These are phyloP conservation scores for Suillus brevipes DNA, from an alignment of 768 basidiomycete species.

Conservation along the genomic window DNA sequence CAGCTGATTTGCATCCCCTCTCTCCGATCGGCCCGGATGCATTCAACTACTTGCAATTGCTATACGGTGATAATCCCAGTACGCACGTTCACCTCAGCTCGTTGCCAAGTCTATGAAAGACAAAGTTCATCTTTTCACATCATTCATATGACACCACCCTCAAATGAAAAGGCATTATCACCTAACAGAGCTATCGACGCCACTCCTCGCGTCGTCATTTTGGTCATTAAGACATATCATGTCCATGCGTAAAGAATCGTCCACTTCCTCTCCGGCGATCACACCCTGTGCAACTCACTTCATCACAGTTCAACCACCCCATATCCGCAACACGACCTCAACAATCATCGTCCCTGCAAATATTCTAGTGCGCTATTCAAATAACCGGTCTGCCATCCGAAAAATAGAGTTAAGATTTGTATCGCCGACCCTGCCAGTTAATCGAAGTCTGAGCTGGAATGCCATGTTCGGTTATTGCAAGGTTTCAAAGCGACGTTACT, in stretches of 20 bases:
- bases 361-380: background rate
- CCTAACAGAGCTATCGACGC: conserved; percentile 2
- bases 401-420: conserved; percentile 8
- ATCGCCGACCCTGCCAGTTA: background rate
- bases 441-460: conserved; percentile 1
- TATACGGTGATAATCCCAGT: conserved; percentile 4
- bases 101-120: background rate
- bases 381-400: conserved; percentile 2
- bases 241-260: conserved; percentile 6
- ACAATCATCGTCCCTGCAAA: background rate
- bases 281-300: background rate
- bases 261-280: background rate
- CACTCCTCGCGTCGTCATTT: conserved; percentile 9
- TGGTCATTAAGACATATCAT: conserved; percentile 7
- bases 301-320: conserved; percentile 4
- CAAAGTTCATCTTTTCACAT: conserved; percentile 4
- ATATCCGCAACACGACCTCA: conserved; percentile 4
- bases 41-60: background rate
- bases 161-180: conserved; percentile 2
- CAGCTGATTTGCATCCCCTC: conserved; percentile 3
- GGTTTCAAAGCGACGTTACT: background rate
- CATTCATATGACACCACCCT: conserved; percentile 4
- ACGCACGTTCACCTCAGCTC: background rate
- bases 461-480: conserved; percentile 2
- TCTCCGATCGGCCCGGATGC: conserved; percentile 5